A percentile compares a stretch with the other conserved stretches of the same genome.
Conservation (phyloP, 1,284 basidiomycete genomes). For the Ustilago hordei region DNA sequence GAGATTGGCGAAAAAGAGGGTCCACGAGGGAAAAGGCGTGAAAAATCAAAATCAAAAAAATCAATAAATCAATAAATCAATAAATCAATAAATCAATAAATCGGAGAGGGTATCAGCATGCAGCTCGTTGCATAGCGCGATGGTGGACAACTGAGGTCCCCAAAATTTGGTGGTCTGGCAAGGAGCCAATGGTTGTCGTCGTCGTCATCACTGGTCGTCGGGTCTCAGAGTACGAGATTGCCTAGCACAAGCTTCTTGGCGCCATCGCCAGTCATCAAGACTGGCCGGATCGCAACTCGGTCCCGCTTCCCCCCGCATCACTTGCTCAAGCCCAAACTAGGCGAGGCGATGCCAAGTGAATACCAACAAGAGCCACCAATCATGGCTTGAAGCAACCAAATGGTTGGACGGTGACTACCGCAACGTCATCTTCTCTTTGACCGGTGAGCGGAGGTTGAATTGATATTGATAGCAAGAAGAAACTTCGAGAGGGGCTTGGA, state of each 20-base stretch:
- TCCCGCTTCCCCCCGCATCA: not conserved
- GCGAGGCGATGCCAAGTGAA: not conserved
- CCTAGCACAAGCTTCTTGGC: not conserved
- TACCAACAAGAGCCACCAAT: not conserved
- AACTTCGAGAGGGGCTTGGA: constrained; percentile 1
- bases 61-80: constrained; percentile 16
- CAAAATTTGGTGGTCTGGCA: not conserved
- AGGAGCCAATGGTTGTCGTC: not conserved
- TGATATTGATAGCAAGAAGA: not conserved
- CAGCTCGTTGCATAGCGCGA: constrained; percentile 24
- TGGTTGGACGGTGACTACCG: not conserved
- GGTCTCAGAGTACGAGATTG: not conserved
- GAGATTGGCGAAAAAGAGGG: constrained; percentile 17
- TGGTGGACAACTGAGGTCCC: constrained; percentile 6
- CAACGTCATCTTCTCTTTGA: constrained; percentile 6
- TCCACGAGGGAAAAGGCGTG: not conserved
- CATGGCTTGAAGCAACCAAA: not conserved
- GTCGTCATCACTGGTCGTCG: constrained; percentile 4
- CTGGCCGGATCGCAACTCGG: not conserved
- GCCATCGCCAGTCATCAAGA: not conserved
- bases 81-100: constrained; percentile 5
- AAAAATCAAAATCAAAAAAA: constrained; percentile 3
- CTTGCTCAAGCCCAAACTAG: too few species aligned
- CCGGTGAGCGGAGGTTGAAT: constrained; percentile 8
- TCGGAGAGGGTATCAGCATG: constrained; percentile 34